Percentiles rank a stretch among this genome's conserved stretches.
These are phyloP conservation scores for Sideroxylon spinosum DNA, from an alignment of 179 eudicot genomes.

Conservation along the genomic window DNA sequence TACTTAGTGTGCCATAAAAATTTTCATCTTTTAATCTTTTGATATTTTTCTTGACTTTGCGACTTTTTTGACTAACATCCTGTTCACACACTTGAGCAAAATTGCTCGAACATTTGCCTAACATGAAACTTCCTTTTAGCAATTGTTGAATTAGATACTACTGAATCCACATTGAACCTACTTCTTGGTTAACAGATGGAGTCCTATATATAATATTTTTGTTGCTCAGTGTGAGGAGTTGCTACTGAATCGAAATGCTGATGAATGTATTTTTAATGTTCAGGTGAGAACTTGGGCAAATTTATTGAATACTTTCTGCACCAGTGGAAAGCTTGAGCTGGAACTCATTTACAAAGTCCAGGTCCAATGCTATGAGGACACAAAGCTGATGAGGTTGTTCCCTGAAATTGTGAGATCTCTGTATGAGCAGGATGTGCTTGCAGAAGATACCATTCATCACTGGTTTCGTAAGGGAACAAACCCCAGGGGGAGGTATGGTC, in stretches of 20 bases:
- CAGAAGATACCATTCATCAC: conserved; percentile 91
- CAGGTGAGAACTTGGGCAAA: conserved; percentile 93
- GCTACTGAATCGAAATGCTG: neutral
- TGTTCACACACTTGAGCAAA: too few species aligned
- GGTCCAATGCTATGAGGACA: conserved; percentile 93
- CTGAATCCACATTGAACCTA: neutral
- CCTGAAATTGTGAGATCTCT: conserved; percentile 90
- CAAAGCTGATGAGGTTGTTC: conserved; percentile 92
- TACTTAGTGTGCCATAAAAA: neutral
- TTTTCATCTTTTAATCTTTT: neutral
- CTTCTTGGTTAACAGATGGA: neutral
- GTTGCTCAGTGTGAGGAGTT: neutral
- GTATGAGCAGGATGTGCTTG: conserved; percentile 94
- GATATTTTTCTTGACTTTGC: neutral
- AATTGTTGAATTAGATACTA: too few species aligned
- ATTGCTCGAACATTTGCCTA: too few species aligned
- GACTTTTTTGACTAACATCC: neutral
- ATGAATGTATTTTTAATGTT: conserved; percentile 5
- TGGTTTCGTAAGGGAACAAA: conserved; percentile 94
- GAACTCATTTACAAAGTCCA: conserved; percentile 94
- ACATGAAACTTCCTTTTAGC: too few species aligned
- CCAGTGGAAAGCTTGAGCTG: conserved; percentile 83
- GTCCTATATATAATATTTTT: neutral
- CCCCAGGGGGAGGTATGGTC: conserved; percentile 77
- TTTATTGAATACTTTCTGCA: conserved; percentile 82